phyloP scores from a whole-genome alignment of 306 rosid genomes.

The Pterocarpus macrocarpus region DNA sequence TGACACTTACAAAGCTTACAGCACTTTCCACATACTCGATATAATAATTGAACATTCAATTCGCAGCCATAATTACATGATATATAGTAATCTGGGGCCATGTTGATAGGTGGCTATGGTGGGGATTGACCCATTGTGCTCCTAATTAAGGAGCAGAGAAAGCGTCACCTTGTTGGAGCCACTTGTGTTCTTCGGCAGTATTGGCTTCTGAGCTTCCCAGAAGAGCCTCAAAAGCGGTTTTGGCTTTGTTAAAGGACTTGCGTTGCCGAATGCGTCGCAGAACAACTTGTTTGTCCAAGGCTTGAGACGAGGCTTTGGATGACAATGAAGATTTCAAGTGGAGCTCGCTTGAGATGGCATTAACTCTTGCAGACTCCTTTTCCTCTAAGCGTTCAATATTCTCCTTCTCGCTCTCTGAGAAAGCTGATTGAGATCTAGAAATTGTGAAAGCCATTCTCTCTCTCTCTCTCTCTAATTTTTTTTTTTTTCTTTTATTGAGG shows the following conservation, averaged over 20 bases:
- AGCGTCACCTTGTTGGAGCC: conserved; percentile 62
- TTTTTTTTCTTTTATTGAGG: neutral
- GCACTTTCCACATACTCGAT: neutral
- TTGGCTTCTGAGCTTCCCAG: conserved; percentile 44
- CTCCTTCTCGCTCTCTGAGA: conserved; percentile 56
- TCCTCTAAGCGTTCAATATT: neutral
- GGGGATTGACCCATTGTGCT: too few species aligned
- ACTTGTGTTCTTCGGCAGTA: conserved; percentile 34
- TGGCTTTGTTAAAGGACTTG: conserved; percentile 58
- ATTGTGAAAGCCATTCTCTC: conserved; percentile 52
- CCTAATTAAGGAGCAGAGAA: conserved; percentile 62
- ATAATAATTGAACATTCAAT: neutral
- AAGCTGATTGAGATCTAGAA: conserved; percentile 47
- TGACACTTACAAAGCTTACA: neutral
- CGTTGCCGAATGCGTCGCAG: conserved; percentile 72
- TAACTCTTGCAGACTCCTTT: conserved; percentile 24
- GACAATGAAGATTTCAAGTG: conserved; percentile 54
- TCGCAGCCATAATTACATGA: neutral
- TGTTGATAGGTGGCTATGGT: neutral
- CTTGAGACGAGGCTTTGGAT: conserved; percentile 39
- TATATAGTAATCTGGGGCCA: neutral
- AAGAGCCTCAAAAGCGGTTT: conserved; percentile 55
- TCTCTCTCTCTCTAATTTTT: neutral
- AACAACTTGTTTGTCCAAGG: conserved; percentile 65
- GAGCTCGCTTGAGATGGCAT: conserved; percentile 61